These are phyloP conservation scores for Saccharomycopsis amapae DNA, from an alignment of 805 yeast genomes.

Conservation along the genomic window DNA sequence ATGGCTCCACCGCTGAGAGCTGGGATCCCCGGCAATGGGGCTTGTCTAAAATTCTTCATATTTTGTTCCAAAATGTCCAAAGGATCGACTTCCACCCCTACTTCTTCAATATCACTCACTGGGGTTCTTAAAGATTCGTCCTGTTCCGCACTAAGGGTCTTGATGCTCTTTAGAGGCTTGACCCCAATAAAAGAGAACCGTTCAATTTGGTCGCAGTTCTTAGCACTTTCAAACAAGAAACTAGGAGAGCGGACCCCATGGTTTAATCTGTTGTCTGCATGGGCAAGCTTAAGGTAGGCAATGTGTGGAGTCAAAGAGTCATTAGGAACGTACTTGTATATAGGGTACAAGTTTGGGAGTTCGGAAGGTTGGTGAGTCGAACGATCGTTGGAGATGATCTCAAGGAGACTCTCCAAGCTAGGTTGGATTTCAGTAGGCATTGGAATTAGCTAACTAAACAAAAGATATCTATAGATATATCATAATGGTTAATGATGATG, in stretches of 20 bases:
- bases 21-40: slow-evolving; percentile 76
- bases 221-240: slow-evolving; percentile 83
- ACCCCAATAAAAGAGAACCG: slow-evolving; percentile 89
- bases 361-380: neutral
- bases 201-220: slow-evolving; percentile 81
- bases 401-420: slow-evolving; percentile 28
- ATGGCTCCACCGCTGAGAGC: slow-evolving; percentile 91
- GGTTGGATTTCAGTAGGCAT: slow-evolving; percentile 29
- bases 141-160: slow-evolving; percentile 36
- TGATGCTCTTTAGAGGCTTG: slow-evolving; percentile 72
- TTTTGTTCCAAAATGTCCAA: slow-evolving; percentile 67
- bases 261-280: slow-evolving; percentile 44
- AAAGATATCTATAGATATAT: no score
- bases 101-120: slow-evolving; percentile 16
- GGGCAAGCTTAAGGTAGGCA: slow-evolving; percentile 79
- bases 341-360: slow-evolving; percentile 68
- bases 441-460: no score
- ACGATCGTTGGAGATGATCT: slow-evolving; percentile 23
- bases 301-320: slow-evolving; percentile 82
- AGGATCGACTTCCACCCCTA: slow-evolving; percentile 64
- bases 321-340: slow-evolving; percentile 64
- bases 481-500: no score
- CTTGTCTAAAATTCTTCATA: slow-evolving; percentile 55
- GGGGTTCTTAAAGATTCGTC: slow-evolving; percentile 23
- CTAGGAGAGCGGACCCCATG: slow-evolving; percentile 44